Conservation (phyloP, 805 yeast species). For the Spathaspora girioi region DNA sequence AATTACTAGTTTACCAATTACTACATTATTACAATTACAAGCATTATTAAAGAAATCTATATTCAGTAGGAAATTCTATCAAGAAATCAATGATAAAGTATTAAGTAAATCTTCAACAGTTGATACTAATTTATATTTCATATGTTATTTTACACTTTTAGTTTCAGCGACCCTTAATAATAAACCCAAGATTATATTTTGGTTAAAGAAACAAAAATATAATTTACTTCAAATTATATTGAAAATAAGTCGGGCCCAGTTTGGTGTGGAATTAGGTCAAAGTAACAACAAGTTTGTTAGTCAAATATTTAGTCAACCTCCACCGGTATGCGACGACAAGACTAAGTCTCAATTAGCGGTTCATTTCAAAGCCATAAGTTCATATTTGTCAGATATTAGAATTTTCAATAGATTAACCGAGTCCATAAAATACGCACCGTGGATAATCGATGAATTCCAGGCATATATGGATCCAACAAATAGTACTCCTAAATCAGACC, state of each 20-base stretch:
- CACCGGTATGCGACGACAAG: slow-evolving; percentile 4
- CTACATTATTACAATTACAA: slow-evolving; percentile 15
- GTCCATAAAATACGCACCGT: slow-evolving; percentile 40
- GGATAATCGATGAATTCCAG: slow-evolving; percentile 38
- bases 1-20: slow-evolving; percentile 2
- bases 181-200: slow-evolving; percentile 28
- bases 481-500: slow-evolving; percentile 23
- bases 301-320: slow-evolving; percentile 2
- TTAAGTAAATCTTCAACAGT: slow-evolving; percentile 29
- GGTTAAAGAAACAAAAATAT: slow-evolving; percentile 22
- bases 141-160: slow-evolving; percentile 40
- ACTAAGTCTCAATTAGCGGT: slow-evolving; percentile 22
- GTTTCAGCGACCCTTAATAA: slow-evolving; percentile 34
- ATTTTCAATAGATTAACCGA: slow-evolving; percentile 41
- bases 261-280: slow-evolving; percentile 11
- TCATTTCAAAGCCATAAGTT: slow-evolving; percentile 31
- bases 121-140: slow-evolving; percentile 38
- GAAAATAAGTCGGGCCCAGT: slow-evolving; percentile 2
- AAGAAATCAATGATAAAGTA: slow-evolving; percentile 38
- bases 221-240: slow-evolving; percentile 19
- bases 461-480: slow-evolving; percentile 24
- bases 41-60: slow-evolving; percentile 26
- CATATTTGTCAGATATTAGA: slow-evolving; percentile 37
- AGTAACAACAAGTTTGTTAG: slow-evolving; percentile 13
- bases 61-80: slow-evolving; percentile 36